Evolutionary conservation across 306 rosid genomes (phyloP).

Genomic region (Malus fusca): DNA sequence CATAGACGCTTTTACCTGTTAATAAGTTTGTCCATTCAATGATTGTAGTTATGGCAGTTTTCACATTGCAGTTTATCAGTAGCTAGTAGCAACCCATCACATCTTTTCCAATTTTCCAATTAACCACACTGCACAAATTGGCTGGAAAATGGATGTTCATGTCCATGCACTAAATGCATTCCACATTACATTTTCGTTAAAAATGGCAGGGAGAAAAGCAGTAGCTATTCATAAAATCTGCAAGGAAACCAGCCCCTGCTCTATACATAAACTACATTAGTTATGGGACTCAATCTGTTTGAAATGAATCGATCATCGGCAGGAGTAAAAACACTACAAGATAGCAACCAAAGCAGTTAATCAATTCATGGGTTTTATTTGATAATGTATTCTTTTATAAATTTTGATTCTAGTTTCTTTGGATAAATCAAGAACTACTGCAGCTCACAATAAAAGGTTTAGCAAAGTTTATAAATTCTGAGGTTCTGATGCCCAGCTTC

Average conservation of each 20-base stretch:
- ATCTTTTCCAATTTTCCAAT: no score
- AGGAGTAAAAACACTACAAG: no score
- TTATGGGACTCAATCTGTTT: not conserved
- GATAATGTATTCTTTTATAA: not conserved
- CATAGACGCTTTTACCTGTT: no score
- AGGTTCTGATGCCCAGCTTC: slow-evolving; percentile 50
- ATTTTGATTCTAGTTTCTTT: not conserved
- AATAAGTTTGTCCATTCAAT: no score
- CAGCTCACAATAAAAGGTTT: slow-evolving; percentile 70
- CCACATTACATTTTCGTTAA: not conserved
- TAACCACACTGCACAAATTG: not conserved
- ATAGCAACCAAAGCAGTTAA: not conserved
- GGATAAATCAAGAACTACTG: slow-evolving; percentile 40
- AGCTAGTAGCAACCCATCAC: no score
- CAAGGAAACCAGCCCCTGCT: not conserved
- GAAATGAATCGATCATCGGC: not conserved
- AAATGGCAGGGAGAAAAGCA: not conserved
- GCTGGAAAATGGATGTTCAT: not conserved
- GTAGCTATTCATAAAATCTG: not conserved
- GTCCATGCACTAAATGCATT: not conserved
- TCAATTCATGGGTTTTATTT: not conserved
- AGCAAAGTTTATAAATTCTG: slow-evolving; percentile 15
- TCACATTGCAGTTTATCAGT: no score
- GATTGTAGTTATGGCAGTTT: no score
- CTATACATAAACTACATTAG: not conserved